These are phyloP conservation scores for Batkoa obscura DNA, from an alignment of 371 early-diverging fungal genomes.

Conservation along the genomic window DNA sequence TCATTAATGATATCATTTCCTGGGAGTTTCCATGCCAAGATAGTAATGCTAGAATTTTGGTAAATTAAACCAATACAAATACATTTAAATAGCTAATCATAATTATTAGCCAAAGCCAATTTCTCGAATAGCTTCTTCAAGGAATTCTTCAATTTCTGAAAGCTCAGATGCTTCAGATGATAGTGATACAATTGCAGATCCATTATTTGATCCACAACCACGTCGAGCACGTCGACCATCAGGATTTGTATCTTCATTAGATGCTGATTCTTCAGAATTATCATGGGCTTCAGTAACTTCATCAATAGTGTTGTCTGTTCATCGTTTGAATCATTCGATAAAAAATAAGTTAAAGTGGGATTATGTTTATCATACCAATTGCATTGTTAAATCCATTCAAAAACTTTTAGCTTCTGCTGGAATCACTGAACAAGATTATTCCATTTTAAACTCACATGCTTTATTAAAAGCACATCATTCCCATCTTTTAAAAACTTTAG, in stretches of 20 bases:
- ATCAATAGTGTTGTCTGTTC: slow-evolving; percentile 40
- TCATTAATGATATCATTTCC: slow-evolving; percentile 42
- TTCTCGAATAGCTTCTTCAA: not conserved
- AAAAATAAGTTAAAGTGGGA: slow-evolving; percentile 32
- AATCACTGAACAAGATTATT: slow-evolving; percentile 43
- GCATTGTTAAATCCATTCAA: slow-evolving; percentile 56
- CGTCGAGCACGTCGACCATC: slow-evolving; percentile 8
- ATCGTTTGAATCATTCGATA: slow-evolving; percentile 36
- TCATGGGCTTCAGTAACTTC: slow-evolving; percentile 48
- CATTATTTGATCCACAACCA: slow-evolving; percentile 6
- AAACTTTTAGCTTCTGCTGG: slow-evolving; percentile 65
- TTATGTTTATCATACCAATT: slow-evolving; percentile 28
- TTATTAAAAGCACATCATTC: slow-evolving; percentile 53
- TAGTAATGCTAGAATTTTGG: not conserved
- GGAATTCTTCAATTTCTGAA: slow-evolving; percentile 1
- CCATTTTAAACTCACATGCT: slow-evolving; percentile 34
- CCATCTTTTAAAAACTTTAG: slow-evolving; percentile 55
- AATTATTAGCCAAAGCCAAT: not conserved
- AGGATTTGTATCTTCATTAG: slow-evolving; percentile 9
- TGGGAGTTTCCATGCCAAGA: slow-evolving; percentile 22
- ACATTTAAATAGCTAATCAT: not conserved
- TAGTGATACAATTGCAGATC: slow-evolving; percentile 7
- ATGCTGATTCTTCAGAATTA: slow-evolving; percentile 4
- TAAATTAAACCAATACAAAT: not conserved
- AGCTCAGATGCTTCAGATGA: slow-evolving; percentile 7